These are phyloP conservation scores for Naganishia friedmannii DNA, from an alignment of 768 basidiomycete genomes.

Conservation along the genomic window DNA sequence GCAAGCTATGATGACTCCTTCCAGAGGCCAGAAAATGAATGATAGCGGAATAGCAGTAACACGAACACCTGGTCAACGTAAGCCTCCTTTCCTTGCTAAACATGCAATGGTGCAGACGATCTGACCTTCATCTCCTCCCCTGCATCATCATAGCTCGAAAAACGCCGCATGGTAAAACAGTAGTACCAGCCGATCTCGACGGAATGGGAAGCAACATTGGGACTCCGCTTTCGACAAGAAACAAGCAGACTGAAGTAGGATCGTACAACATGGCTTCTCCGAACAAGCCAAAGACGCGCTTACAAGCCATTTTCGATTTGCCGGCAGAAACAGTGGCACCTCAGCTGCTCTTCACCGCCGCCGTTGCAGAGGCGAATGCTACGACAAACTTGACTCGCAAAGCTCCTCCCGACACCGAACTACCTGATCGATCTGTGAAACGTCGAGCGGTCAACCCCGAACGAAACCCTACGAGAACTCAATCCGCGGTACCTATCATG, in stretches of 20 bases:
- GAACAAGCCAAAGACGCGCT: slow-evolving; percentile 7
- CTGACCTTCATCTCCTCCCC: neutral
- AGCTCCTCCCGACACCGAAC: neutral
- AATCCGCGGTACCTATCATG: neutral
- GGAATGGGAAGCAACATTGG: neutral
- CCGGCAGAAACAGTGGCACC: neutral
- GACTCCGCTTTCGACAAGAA: neutral
- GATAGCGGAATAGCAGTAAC: neutral
- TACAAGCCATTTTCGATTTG: slow-evolving; percentile 6
- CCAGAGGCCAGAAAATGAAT: neutral
- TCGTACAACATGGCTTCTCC: neutral
- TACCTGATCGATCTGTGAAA: neutral
- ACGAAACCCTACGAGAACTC: neutral
- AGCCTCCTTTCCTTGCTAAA: neutral
- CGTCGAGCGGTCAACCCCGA: neutral
- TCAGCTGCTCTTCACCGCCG: slow-evolving; percentile 7
- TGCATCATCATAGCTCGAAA: neutral
- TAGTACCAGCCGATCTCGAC: slow-evolving; percentile 18
- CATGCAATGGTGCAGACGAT: neutral
- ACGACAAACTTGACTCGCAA: neutral
- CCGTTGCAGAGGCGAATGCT: neutral
- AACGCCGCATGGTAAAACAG: slow-evolving; percentile 5
- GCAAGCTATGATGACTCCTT: neutral
- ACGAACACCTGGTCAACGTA: slow-evolving; percentile 16
- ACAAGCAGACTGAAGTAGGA: neutral